Evolutionary conservation across 768 basidiomycete genomes (phyloP).

Genomic region (Coprinellus micaceus): DNA sequence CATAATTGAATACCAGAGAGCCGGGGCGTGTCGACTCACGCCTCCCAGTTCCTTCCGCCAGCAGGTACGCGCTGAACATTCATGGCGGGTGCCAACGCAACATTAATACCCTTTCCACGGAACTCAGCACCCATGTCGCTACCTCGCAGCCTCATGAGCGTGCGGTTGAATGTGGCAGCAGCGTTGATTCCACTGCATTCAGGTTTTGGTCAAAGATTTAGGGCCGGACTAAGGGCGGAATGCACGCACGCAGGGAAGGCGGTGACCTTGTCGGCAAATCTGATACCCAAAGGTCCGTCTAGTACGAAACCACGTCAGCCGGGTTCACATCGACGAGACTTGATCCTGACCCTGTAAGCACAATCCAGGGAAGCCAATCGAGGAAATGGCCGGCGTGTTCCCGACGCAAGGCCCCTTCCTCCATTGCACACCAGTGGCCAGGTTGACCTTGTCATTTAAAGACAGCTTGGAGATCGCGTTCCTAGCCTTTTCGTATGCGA

Average conservation of each 20-base stretch:
- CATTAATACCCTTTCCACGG: slow-evolving; percentile 56
- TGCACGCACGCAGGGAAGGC: slow-evolving; percentile 48
- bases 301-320: not conserved
- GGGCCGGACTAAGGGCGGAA: too few species aligned
- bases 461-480: slow-evolving; percentile 48
- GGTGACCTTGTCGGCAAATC: slow-evolving; percentile 43
- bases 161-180: slow-evolving; percentile 52
- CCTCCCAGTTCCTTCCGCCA: slow-evolving; percentile 53
- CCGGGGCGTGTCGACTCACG: slow-evolving; percentile 22
- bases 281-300: slow-evolving; percentile 50
- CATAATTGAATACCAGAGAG: not conserved
- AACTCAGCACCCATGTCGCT: slow-evolving; percentile 58
- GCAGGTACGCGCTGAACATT: slow-evolving; percentile 43
- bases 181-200: slow-evolving; percentile 42
- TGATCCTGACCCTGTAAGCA: slow-evolving; percentile 44
- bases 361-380: slow-evolving; percentile 47
- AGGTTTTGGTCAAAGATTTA: too few species aligned
- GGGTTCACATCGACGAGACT: not conserved
- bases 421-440: slow-evolving; percentile 52
- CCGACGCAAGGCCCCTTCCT: slow-evolving; percentile 47
- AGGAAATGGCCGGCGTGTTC: slow-evolving; percentile 44
- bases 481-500: slow-evolving; percentile 52
- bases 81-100: slow-evolving; percentile 51
- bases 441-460: slow-evolving; percentile 52
- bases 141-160: slow-evolving; percentile 54